A percentile compares a stretch with the other conserved stretches of the same genome.
These are phyloP conservation scores for Leptographium flavum DNA, from an alignment of 2,329 filamentous ascomycete species.

Conservation along the genomic window DNA sequence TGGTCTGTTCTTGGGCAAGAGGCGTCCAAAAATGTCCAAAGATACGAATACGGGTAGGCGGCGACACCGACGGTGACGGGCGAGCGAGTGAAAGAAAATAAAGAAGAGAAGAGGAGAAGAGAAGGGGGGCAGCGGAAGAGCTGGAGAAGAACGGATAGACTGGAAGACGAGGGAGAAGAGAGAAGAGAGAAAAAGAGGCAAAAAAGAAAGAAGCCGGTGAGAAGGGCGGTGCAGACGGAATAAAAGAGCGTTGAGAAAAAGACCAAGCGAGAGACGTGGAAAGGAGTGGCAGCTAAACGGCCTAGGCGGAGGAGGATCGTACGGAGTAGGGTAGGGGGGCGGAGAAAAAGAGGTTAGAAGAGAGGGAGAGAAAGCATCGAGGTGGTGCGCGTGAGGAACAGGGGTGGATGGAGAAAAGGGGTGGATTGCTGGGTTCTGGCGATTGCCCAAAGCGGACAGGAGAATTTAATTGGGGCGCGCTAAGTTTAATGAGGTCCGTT, in stretches of 20 bases:
- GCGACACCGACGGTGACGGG: neutral
- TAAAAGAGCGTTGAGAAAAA: constrained; percentile 3
- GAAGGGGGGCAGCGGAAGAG: constrained; percentile 14
- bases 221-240: constrained; percentile 4
- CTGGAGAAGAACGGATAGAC: constrained; percentile 10
- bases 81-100: constrained; percentile 9
- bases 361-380: neutral
- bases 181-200: constrained; percentile 10
- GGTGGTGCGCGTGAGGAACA: constrained; percentile 2
- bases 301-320: constrained; percentile 3
- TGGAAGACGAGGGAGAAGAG: neutral
- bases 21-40: no score
- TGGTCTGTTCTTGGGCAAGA: no score
- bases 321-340: neutral
- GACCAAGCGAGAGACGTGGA: constrained; percentile 9
- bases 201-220: constrained; percentile 8
- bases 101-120: constrained; percentile 12
- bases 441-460: constrained; percentile 22
- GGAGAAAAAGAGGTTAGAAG: constrained; percentile 1
- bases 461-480: constrained; percentile 22
- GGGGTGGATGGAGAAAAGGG: constrained; percentile 12
- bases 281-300: constrained; percentile 1
- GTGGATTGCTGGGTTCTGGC: constrained; percentile 15
- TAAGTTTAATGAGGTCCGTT: constrained; percentile 26
- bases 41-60: neutral